Percentiles rank a stretch among this genome's conserved stretches.
Conservation (phyloP, 2,329 filamentous ascomycete genomes). For the Neopestalotiopsis sp. region DNA sequence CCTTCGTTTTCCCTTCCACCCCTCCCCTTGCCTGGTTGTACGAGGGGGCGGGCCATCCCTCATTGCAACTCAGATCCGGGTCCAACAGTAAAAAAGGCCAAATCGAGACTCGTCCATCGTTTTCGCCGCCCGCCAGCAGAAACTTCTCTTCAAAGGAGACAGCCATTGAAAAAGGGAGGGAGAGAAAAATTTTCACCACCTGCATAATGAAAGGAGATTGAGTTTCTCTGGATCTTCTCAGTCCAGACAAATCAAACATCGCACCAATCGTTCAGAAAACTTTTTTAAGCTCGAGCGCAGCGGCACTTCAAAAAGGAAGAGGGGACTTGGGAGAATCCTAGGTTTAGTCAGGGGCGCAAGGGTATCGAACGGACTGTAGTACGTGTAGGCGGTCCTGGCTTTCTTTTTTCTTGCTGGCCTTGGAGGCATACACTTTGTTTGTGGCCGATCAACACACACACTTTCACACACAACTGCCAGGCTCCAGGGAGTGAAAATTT, state of each 20-base stretch:
- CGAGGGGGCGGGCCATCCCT: conserved; percentile 1
- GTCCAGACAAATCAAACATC: neutral
- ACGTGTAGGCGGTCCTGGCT: too few relatives aligned
- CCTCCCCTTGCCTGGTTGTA: neutral
- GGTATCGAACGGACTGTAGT: too few relatives aligned
- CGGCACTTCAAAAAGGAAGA: neutral
- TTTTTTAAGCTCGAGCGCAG: neutral
- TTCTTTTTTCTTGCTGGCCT: neutral
- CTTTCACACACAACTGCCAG: too few relatives aligned
- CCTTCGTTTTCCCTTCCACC: too few relatives aligned
- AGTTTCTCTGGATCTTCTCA: neutral
- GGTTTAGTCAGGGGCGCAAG: neutral
- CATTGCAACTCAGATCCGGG: neutral
- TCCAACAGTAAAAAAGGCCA: neutral
- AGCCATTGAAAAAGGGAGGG: neutral
- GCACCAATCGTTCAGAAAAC: neutral
- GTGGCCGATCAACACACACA: neutral
- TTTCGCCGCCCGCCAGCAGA: neutral
- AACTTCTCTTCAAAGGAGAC: neutral
- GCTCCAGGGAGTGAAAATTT: neutral
- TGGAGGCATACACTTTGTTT: neutral
- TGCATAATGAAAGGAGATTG: neutral
- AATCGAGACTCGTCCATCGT: neutral
- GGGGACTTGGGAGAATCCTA: neutral
- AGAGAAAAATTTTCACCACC: conserved; percentile 1